Evolutionary conservation across 768 basidiomycete species (phyloP), one percentile per base, ranked within the genome.

Genomic region (Chalciporus chontae): DNA sequence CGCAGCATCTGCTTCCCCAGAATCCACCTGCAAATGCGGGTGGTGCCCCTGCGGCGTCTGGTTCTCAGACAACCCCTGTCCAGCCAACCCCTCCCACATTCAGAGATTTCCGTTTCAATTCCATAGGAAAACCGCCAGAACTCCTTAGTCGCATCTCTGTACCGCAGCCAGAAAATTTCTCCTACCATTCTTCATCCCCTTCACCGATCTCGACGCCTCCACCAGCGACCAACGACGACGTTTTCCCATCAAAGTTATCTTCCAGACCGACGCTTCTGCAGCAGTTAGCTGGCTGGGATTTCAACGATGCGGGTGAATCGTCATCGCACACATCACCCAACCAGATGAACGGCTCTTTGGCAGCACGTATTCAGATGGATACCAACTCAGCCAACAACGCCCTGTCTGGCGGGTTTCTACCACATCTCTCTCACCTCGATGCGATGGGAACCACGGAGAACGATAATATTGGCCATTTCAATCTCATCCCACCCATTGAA

Each of bases 121-220:
- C 64, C 4, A 85, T 85, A 36, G 83, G 83, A 24, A 74, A 78
- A 57, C 64, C 69, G 51, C 81, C 82, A 0, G 65, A 69, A 13
- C 67, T 85, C 17, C 69, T 84, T 23, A 73, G 70, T 52, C 78
- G 83, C 19, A 68, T 84, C 31, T 72, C 76, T 27, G 60, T 62
- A 34, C 59, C 68, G 3, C 60, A 67, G 38, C 59, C 68, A 19
- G 63, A 64, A 38, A 40, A 54, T 5, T 32, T 18, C 2, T 41
- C 47, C 5, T 69, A 71, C 45, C 63, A 60, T 46, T 65, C 66
- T 0, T 57, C 62, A 7, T 55, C 69, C 5, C 65, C 66, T 6
- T 56, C 60, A 0, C 55, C 61, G 3, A 38, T 34, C 5, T 45
- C 58, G 31, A 46, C 46, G 4, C 45, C 54, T 37, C 51, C 43